Conservation (phyloP, 2,329 filamentous ascomycete species). For the Eutypa lata region DNA sequence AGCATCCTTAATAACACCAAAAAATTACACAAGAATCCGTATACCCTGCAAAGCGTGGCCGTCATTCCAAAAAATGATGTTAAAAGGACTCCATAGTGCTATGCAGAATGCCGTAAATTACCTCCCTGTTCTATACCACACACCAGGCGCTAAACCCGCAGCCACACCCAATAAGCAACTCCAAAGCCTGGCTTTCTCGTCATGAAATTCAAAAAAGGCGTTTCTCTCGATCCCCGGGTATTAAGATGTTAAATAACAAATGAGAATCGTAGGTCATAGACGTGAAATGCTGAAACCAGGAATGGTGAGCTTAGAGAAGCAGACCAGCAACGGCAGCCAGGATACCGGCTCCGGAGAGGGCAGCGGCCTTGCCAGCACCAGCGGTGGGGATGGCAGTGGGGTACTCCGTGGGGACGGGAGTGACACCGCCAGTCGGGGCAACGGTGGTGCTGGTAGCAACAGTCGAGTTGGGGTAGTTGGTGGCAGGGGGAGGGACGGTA, state of each 20-base stretch:
- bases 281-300: conserved; percentile 25
- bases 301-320: conserved; percentile 50
- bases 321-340: conserved; percentile 52
- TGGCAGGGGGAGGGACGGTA: conserved; percentile 4
- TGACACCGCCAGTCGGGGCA: conserved; percentile 6
- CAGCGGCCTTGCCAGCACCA: conserved; percentile 54
- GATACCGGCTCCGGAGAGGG: conserved; percentile 57
- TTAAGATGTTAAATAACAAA: conserved; percentile 37
- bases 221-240: conserved; percentile 32
- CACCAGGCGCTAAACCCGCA: conserved; percentile 18
- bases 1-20: conserved; percentile 31
- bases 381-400: conserved; percentile 44
- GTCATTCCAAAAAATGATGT: conserved; percentile 16
- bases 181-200: conserved; percentile 34
- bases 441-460: conserved; percentile 8
- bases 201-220: conserved; percentile 33
- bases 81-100: conserved; percentile 31
- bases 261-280: conserved; percentile 37
- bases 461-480: conserved; percentile 11
- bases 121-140: conserved; percentile 22
- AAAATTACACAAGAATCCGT: conserved; percentile 44
- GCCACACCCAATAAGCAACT: conserved; percentile 19
- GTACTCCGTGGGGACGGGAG: conserved; percentile 21
- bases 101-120: conserved; percentile 30
- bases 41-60: conserved; percentile 31